Evolutionary conservation across 345 rosid species (phyloP), one percentile per base, ranked within the genome.

Genomic region (Lepidium didymum): DNA sequence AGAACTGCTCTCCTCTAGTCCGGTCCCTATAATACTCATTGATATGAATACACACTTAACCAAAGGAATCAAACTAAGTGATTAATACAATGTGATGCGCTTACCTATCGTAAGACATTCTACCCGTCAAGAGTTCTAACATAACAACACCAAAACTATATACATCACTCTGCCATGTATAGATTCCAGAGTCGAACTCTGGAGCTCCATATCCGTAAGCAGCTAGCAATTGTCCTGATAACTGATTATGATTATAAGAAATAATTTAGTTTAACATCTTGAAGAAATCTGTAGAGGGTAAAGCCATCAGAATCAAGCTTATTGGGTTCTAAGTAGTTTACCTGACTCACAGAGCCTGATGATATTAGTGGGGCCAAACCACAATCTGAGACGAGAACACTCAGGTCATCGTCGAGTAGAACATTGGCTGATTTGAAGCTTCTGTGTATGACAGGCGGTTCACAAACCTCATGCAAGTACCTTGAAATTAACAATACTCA

Each of bases 81-180:
- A 59, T 23, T 37, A 10, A 23, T 23, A 13, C 40, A 58, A 25
- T 10, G 43, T 27, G 69, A 45, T 13, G 8, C 10, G 12, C 67
- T 73, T 80, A 95, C 99, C 82, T 87, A 78, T 95, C 99, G 68
- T 86, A 36, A 64, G 96, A 87, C 77, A 83, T 86, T 53, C 96
- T 82, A 69, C 96, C 99, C 1, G 97, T 95, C 80, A 95, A 81
- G 75, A 95, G 92, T 76, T 95, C 99, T 51, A 95, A 64, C 99
- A 95, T 95, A 58, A 91, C 96, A 47, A 89, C 97, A 7, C 99
- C 99, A 77, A 95, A 95, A 81, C 99, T 91, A 76, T 79, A 95
- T 52, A 91, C 92, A 76, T 95, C 99, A 78, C 99, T 91, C 74
- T 82, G 85, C 65, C 70, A 70, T 34, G 91, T 95, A 77, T 91